These are phyloP conservation scores for Saturnispora mendoncae DNA, from an alignment of 805 yeast genomes.

Conservation along the genomic window DNA sequence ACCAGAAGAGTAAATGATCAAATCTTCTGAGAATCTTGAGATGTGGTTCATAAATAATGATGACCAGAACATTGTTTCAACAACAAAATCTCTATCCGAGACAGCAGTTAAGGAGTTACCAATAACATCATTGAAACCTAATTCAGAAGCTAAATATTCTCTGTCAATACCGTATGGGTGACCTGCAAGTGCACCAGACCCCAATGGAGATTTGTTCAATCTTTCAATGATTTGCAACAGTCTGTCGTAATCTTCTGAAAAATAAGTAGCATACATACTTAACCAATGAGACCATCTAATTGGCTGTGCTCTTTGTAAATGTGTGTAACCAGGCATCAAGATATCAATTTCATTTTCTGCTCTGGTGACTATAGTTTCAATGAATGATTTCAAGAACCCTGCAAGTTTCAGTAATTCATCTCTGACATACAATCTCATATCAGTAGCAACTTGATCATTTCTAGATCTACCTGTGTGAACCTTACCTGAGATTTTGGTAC, in stretches of 20 bases:
- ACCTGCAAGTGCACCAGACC: slow-evolving; percentile 97
- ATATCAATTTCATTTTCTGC: slow-evolving; percentile 82
- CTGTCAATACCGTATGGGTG: slow-evolving; percentile 99
- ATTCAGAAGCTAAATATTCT: slow-evolving; percentile 70
- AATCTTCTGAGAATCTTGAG: slow-evolving; percentile 89
- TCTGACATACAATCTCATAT: slow-evolving; percentile 90
- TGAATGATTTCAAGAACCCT: slow-evolving; percentile 48
- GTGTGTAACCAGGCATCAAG: slow-evolving; percentile 98
- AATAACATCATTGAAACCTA: slow-evolving; percentile 78
- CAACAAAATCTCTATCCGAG: slow-evolving; percentile 94
- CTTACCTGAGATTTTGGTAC: slow-evolving; percentile 88
- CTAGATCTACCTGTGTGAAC: slow-evolving; percentile 99
- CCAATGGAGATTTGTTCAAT: slow-evolving; percentile 84
- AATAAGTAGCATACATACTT: slow-evolving; percentile 87
- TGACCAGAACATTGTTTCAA: slow-evolving; percentile 93
- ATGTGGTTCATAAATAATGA: slow-evolving; percentile 91
- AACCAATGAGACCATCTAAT: slow-evolving; percentile 99
- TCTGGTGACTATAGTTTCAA: slow-evolving; percentile 59
- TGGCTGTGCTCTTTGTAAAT: slow-evolving; percentile 98
- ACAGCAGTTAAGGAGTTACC: slow-evolving; percentile 97
- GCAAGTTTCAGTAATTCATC: slow-evolving; percentile 59
- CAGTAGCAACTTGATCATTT: slow-evolving; percentile 99
- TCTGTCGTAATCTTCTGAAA: slow-evolving; percentile 83
- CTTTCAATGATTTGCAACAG: slow-evolving; percentile 71
- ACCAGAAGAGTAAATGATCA: slow-evolving; percentile 92